Evolutionary conservation across 139 green algal genomes (phyloP).

Genomic region (Chlamydomonas sp.): DNA sequence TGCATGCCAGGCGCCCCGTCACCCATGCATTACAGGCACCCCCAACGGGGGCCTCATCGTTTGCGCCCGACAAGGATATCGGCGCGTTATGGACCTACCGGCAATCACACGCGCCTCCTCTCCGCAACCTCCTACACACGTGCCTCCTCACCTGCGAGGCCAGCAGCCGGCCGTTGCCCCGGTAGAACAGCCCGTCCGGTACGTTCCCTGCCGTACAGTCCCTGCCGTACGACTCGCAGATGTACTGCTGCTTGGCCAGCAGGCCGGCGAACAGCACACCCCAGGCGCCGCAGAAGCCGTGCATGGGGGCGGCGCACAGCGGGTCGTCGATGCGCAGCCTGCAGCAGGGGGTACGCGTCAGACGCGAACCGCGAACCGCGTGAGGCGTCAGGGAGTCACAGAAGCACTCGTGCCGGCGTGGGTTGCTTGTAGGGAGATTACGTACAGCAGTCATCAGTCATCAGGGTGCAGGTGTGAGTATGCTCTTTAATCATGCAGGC

Average conservation of each 20-base stretch:
- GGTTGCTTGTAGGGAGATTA: no score
- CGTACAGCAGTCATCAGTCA: no score
- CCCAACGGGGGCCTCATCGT: no score
- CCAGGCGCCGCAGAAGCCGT: slow-evolving; percentile 51
- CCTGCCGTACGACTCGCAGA: slow-evolving; percentile 35
- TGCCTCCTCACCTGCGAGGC: slow-evolving; percentile 35
- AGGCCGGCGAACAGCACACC: slow-evolving; percentile 56
- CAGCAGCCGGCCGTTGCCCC: slow-evolving; percentile 51
- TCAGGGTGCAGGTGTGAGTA: no score
- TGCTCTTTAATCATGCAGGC: no score
- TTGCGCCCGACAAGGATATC: no score
- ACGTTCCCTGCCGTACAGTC: not conserved
- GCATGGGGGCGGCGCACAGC: slow-evolving; percentile 11
- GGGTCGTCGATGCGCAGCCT: slow-evolving; percentile 31
- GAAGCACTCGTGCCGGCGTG: not conserved
- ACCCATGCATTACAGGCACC: no score
- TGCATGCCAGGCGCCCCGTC: no score
- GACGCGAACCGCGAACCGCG: not conserved
- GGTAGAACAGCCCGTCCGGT: slow-evolving; percentile 48
- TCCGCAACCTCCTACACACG: no score
- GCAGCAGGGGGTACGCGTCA: not conserved
- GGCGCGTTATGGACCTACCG: no score
- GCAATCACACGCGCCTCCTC: no score
- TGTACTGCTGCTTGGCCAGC: slow-evolving; percentile 52
- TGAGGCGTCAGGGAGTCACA: not conserved